Conservation (phyloP, 2,329 filamentous ascomycete genomes). For the Colletotrichum cuscutae region DNA sequence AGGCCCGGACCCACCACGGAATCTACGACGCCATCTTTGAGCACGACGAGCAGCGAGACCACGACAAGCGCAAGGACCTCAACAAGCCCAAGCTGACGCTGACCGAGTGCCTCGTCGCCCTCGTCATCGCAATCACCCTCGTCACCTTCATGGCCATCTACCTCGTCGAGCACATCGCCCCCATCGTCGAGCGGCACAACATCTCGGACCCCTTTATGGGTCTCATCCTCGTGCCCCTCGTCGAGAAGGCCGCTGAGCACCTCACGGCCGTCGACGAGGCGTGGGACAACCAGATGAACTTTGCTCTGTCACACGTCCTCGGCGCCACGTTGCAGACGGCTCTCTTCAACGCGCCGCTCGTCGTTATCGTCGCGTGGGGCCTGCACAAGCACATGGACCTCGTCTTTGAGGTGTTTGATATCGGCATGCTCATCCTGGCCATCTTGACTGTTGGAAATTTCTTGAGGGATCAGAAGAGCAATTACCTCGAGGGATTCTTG, state of each 20-base stretch:
- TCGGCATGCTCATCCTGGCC: slow-evolving; percentile 81
- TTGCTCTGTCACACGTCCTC: slow-evolving; percentile 86
- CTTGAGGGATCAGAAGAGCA: slow-evolving; percentile 86
- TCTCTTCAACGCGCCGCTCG: slow-evolving; percentile 85
- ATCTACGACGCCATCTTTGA: slow-evolving; percentile 81
- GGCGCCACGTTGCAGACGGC: slow-evolving; percentile 91
- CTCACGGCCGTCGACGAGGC: slow-evolving; percentile 87
- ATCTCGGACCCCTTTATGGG: slow-evolving; percentile 68
- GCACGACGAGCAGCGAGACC: slow-evolving; percentile 74
- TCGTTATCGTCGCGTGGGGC: slow-evolving; percentile 87
- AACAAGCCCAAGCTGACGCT: slow-evolving; percentile 77
- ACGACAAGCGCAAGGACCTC: slow-evolving; percentile 69
- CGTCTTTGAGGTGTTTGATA: slow-evolving; percentile 88
- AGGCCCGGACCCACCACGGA: slow-evolving; percentile 79
- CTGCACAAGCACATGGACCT: slow-evolving; percentile 77
- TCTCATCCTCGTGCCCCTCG: slow-evolving; percentile 82
- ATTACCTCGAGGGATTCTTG: slow-evolving; percentile 88
- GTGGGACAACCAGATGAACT: slow-evolving; percentile 85
- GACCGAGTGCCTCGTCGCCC: slow-evolving; percentile 75
- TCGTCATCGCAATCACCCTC: slow-evolving; percentile 71
- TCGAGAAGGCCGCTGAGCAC: slow-evolving; percentile 89
- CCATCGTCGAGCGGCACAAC: slow-evolving; percentile 56
- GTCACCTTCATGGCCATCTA: slow-evolving; percentile 80
- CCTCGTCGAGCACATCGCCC: slow-evolving; percentile 77
- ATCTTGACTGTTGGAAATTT: slow-evolving; percentile 91